Conservation (phyloP, 2,329 filamentous ascomycete genomes). For the Basipetospora chlamydospora region DNA sequence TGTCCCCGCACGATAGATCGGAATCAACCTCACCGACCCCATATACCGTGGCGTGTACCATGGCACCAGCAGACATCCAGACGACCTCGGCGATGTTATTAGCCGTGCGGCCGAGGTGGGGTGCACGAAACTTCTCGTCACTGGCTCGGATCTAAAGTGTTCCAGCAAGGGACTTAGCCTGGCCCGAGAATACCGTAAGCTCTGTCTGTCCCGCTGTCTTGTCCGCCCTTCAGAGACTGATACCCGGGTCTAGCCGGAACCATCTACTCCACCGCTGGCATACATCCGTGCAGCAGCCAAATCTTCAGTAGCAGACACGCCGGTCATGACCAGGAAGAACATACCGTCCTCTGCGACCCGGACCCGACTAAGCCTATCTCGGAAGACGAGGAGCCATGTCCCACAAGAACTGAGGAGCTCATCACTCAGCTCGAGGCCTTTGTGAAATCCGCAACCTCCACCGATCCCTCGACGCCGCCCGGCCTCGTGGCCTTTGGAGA, state of each 20-base stretch:
- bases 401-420: constrained; percentile 28
- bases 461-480: constrained; percentile 44
- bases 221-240: constrained; percentile 6
- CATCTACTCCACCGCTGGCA: constrained; percentile 82
- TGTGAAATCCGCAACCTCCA: constrained; percentile 40
- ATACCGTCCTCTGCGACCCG: constrained; percentile 39
- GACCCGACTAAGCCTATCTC: constrained; percentile 30
- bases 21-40: constrained; percentile 89
- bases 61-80: constrained; percentile 58
- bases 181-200: constrained; percentile 55
- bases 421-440: constrained; percentile 49
- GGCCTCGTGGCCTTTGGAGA: constrained; percentile 75
- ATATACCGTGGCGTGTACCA: constrained; percentile 79
- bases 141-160: constrained; percentile 73
- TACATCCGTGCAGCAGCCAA: constrained; percentile 80
- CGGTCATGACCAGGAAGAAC: too few relatives aligned
- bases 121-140: constrained; percentile 82
- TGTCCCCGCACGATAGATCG: too few relatives aligned
- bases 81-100: constrained; percentile 66
- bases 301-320: constrained; percentile 56
- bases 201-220: neutral
- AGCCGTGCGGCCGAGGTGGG: constrained; percentile 62
- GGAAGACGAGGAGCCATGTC: constrained; percentile 29
- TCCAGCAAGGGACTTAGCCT: constrained; percentile 62
- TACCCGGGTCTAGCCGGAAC: constrained; percentile 42